phyloP scores from a whole-genome alignment of 305 asterid species.

The Rubia balearica region DNA sequence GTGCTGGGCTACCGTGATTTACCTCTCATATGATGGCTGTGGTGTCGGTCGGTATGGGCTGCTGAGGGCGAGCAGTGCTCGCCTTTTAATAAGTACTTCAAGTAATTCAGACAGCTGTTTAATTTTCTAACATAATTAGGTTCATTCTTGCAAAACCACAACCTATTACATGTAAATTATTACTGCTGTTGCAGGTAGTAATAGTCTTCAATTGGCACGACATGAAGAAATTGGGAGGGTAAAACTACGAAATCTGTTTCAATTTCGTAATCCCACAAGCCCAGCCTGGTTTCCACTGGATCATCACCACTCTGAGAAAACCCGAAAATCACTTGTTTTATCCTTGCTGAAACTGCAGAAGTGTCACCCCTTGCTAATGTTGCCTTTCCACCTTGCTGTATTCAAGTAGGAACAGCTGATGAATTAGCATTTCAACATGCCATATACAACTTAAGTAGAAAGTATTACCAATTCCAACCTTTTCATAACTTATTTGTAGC shows the following conservation, averaged over 20 bases:
- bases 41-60: no score
- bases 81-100: background rate
- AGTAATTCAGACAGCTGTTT: background rate
- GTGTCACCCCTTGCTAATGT: constrained; percentile 15
- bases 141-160: background rate
- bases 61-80: no score
- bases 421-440: background rate
- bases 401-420: background rate
- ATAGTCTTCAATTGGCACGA: constrained; percentile 10
- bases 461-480: constrained; percentile 17
- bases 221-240: constrained; percentile 19
- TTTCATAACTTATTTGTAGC: constrained; percentile 31
- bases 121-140: background rate
- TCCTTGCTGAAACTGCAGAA: constrained; percentile 19
- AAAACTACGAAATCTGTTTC: constrained; percentile 21
- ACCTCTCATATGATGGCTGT: no score
- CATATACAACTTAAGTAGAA: background rate
- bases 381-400: constrained; percentile 18
- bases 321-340: constrained; percentile 31
- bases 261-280: constrained; percentile 34
- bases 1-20: no score
- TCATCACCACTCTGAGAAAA: constrained; percentile 3
- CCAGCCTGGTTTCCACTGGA: constrained; percentile 22
- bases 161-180: background rate
- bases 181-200: background rate